These are phyloP conservation scores for Aureobasidium lini DNA, from an alignment of 2,329 filamentous ascomycete genomes.

Conservation along the genomic window DNA sequence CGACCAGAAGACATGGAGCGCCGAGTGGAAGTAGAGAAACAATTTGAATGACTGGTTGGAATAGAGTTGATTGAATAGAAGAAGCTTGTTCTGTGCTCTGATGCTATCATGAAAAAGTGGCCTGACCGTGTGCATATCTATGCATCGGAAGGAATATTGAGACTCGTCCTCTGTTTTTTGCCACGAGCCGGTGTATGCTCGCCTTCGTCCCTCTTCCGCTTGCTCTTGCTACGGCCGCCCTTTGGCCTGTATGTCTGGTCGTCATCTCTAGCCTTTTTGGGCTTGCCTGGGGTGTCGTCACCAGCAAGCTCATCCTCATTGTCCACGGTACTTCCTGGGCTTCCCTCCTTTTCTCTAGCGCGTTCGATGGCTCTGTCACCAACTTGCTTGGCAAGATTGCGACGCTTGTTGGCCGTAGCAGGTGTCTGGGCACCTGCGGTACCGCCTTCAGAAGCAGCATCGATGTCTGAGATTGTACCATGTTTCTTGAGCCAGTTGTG, in stretches of 20 bases:
- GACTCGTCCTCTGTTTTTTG: slow-evolving; percentile 20
- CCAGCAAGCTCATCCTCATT: slow-evolving; percentile 31
- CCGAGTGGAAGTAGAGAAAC: slow-evolving; percentile 33
- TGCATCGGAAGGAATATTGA: slow-evolving; percentile 7
- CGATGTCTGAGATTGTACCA: slow-evolving; percentile 14
- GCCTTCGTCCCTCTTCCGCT: slow-evolving; percentile 29
- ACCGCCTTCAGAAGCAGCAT: slow-evolving; percentile 39
- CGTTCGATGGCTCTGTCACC: slow-evolving; percentile 28
- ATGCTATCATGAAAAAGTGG: too few species aligned
- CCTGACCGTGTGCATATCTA: background rate
- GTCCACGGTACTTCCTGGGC: slow-evolving; percentile 27
- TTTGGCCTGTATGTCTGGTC: slow-evolving; percentile 43
- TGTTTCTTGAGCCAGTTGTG: slow-evolving; percentile 73
- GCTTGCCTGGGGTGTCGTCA: slow-evolving; percentile 30
- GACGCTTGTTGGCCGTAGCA: slow-evolving; percentile 55
- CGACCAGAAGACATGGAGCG: slow-evolving; percentile 53
- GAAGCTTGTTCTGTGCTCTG: background rate
- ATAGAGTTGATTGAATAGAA: background rate
- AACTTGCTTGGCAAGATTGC: slow-evolving; percentile 29
- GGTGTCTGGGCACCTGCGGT: slow-evolving; percentile 67
- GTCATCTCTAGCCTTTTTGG: slow-evolving; percentile 29
- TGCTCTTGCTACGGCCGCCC: slow-evolving; percentile 40
- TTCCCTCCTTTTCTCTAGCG: slow-evolving; percentile 26
- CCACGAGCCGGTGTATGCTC: slow-evolving; percentile 15
- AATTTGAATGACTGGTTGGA: background rate